Evolutionary conservation across 306 rosid species (phyloP), one percentile per base, ranked within the genome.

Genomic region (Crotalaria pallida): DNA sequence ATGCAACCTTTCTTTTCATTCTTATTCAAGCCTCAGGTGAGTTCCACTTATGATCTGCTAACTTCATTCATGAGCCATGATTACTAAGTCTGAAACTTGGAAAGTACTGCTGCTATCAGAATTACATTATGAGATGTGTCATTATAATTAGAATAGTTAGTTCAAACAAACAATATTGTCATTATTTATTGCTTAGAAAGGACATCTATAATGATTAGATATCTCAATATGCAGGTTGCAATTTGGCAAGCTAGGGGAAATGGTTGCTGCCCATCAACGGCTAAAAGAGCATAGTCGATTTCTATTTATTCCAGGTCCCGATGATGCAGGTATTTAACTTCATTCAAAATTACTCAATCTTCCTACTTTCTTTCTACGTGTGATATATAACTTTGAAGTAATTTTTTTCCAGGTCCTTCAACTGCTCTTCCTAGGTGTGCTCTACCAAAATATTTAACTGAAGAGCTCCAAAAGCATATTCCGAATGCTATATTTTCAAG

Each of bases 301-400:
- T 80, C 84, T 94, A 19, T 94, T 94, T 82, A 90, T 94, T 78
- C 97, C 97, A 1, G 97, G 98, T 55, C 98, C 97, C 71, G 95
- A 87, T 72, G 98, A 90, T 80, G 83, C 94, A 85, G 96, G 97
- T 94, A 85, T 61, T 31, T 79, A 52, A 72, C 51, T 52, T 29
- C 16, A 52, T 71, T 71, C 55, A 49, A 67, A 60, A 34, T 53
- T 66, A 12, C 71, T 50, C 22, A n/a, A 6, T 13, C 50, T 55
- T 56, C 61, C 3, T 43, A 43, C 11, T 64, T 72, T 63, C 56
- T 73, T 27, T 63, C 8, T 11, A 2, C n/a, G 56, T 4, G 16
- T 63, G 66, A 71, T 64, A 21, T 36, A 67, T 19, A 44, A 73
- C 40, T 68, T 21, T 60, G 61, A 33, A 45, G n/a, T 61, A 33